Conservation (phyloP, 2,329 filamentous ascomycete genomes). For the Zasmidium angulare region DNA sequence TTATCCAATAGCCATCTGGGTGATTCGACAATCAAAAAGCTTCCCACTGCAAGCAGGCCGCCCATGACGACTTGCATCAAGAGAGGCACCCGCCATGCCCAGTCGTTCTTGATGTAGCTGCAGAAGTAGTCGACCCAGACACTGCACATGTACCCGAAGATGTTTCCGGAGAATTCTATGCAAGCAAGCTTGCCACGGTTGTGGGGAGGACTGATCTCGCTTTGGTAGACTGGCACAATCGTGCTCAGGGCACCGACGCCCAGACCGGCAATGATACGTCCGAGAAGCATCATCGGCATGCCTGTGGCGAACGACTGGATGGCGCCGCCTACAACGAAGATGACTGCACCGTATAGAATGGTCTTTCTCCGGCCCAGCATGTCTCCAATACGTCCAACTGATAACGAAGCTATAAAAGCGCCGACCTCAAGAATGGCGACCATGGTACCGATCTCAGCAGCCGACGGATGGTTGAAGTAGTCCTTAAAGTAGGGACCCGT, state of each 20-base stretch:
- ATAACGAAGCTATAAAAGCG: constrained; percentile 83
- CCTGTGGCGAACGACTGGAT: constrained; percentile 78
- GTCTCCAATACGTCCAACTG: constrained; percentile 86
- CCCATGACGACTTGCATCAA: constrained; percentile 96
- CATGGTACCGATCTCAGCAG: constrained; percentile 90
- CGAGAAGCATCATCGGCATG: constrained; percentile 79
- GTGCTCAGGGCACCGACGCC: constrained; percentile 53
- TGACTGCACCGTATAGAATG: constrained; percentile 87
- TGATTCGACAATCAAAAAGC: constrained; percentile 92
- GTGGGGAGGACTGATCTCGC: constrained; percentile 77
- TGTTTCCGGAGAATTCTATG: constrained; percentile 97
- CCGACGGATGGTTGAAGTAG: constrained; percentile 87
- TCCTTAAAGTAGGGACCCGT: constrained; percentile 86
- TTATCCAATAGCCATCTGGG: constrained; percentile 97
- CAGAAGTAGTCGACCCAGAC: constrained; percentile 99
- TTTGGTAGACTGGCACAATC: constrained; percentile 55
- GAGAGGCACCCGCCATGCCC: constrained; percentile 87
- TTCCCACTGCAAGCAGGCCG: constrained; percentile 76
- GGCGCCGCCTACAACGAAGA: constrained; percentile 82
- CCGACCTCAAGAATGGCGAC: constrained; percentile 95
- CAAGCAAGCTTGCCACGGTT: constrained; percentile 94
- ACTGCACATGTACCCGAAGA: constrained; percentile 90
- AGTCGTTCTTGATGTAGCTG: constrained; percentile 79
- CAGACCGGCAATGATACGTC: constrained; percentile 52
- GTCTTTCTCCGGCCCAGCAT: constrained; percentile 85